These are phyloP conservation scores for Phytophthora ohioensis DNA, from an alignment of 352 stramenopile species.

Conservation along the genomic window DNA sequence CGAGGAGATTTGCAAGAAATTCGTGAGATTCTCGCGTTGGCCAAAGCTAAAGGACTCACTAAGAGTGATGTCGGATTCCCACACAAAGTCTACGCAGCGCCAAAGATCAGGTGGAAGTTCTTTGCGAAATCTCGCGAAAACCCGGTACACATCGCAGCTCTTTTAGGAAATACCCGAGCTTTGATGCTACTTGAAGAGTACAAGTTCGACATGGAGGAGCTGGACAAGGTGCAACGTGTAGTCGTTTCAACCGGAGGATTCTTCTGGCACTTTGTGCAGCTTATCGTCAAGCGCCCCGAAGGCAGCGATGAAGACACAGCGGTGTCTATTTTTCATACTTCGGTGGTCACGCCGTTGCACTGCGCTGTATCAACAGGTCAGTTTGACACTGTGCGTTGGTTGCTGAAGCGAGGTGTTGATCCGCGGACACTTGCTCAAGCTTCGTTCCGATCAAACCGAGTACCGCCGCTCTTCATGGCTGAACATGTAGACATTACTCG, in stretches of 20 bases:
- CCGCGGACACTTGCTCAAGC: slow-evolving; percentile 50
- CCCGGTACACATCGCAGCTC: slow-evolving; percentile 70
- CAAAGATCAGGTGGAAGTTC: slow-evolving; percentile 53
- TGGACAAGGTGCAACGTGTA: slow-evolving; percentile 77
- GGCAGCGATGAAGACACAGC: slow-evolving; percentile 29
- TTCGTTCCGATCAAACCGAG: slow-evolving; percentile 61
- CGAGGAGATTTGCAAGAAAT: slow-evolving; percentile 65
- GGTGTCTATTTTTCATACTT: slow-evolving; percentile 62
- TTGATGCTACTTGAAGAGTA: slow-evolving; percentile 56
- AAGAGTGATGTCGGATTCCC: slow-evolving; percentile 56
- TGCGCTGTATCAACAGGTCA: slow-evolving; percentile 38
- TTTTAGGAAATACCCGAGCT: slow-evolving; percentile 65
- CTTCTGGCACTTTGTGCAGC: slow-evolving; percentile 71
- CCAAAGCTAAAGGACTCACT: slow-evolving; percentile 35
- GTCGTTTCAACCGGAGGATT: slow-evolving; percentile 71
- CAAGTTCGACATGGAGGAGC: slow-evolving; percentile 55
- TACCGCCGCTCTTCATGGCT: slow-evolving; percentile 73
- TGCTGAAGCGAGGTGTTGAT: slow-evolving; percentile 53
- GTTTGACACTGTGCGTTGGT: slow-evolving; percentile 61
- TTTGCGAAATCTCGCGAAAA: slow-evolving; percentile 72
- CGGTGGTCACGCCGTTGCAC: slow-evolving; percentile 45
- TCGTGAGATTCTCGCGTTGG: slow-evolving; percentile 54
- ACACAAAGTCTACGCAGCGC: slow-evolving; percentile 47
- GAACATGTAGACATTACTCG: slow-evolving; percentile 64
- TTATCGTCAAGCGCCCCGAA: slow-evolving; percentile 49